A percentile compares a stretch with the other conserved stretches of the same genome.
Conservation (phyloP, 208 protist genomes). For the Leishmania tropica region DNA sequence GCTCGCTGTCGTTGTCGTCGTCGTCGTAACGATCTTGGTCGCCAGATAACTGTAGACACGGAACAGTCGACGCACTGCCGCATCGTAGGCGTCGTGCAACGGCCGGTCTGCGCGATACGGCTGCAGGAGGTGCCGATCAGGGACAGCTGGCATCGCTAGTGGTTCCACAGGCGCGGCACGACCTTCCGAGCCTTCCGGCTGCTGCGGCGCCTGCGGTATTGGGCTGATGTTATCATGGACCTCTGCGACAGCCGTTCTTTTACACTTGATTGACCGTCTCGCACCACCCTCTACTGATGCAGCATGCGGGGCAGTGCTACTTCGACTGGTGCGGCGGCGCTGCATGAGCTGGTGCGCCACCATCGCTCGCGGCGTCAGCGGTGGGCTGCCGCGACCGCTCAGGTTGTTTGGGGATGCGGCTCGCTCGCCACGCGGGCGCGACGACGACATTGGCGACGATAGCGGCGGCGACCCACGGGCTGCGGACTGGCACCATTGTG, state of each 20-base stretch:
- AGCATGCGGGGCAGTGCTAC: conserved; percentile 32
- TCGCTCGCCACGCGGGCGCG: conserved; percentile 5
- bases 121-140: neutral
- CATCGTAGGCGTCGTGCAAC: conserved; percentile 33
- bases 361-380: conserved; percentile 33
- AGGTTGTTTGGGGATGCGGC: conserved; percentile 17
- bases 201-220: neutral
- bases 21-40: conserved; percentile 14
- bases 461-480: neutral
- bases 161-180: neutral
- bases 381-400: conserved; percentile 21
- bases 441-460: conserved; percentile 4
- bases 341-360: conserved; percentile 38
- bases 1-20: neutral
- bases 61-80: conserved; percentile 31
- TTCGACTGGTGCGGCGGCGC: conserved; percentile 27
- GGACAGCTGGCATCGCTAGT: neutral
- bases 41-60: conserved; percentile 29
- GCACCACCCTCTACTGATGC: conserved; percentile 13
- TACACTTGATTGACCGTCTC: neutral
- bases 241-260: too few relatives aligned
- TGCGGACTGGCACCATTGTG: neutral
- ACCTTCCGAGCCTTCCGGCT: neutral
- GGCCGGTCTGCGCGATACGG: neutral
- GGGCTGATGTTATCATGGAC: neutral